Base-by-base conservation (phyloP, 352 stramenopile genomes). In the Phytopythium montanum region DNA sequence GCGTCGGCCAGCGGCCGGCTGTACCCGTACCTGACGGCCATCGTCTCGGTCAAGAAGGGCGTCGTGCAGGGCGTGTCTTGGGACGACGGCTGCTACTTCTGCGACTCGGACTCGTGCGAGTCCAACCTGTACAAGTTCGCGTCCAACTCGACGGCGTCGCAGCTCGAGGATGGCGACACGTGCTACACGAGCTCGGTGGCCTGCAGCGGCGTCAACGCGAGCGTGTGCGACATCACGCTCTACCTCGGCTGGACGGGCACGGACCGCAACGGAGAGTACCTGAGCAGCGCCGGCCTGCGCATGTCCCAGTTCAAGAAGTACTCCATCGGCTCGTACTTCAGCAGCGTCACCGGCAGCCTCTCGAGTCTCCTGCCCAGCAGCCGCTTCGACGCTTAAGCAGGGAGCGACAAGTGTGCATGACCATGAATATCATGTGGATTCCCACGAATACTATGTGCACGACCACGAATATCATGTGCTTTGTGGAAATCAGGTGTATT, bases 271-370 rank as follows among this genome's bases (percentile, higher is more conserved):
- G 84, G 84, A 39, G 80, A 92, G 62, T 92, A 92, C 62, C 62
- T 93, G 28, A 85, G 80, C 54, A 93, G 84, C 63, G 75, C 80
- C 2, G 81, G 81, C 5, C 62, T 92, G 57, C 84, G 84, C 18
- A 88, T 92, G 70, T 93, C 84, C 41, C 81, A 93, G 67, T 93
- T 93, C 61, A 74, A 83, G 50, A 88, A 90, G 59, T 92, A 90
- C 66, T 93, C 84, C n/a, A 82, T 91, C 59, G 73, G 68, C 54
- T 87, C 79, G 49, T 90, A 88, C 63, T 83, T 90, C 60, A 83
- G 76, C 45, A 87, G 79, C 49, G 65, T 93, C 38, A 66, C 68
- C 26, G 78, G 56, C 34, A 85, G 73, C 53, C 80, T 90, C 54
- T 81, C 66, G 29, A 70, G 65, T 8, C 45, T 90, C 0, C 34